phyloP scores from a whole-genome alignment of 2,329 filamentous ascomycete genomes.

The Fusarium decemcellulare region DNA sequence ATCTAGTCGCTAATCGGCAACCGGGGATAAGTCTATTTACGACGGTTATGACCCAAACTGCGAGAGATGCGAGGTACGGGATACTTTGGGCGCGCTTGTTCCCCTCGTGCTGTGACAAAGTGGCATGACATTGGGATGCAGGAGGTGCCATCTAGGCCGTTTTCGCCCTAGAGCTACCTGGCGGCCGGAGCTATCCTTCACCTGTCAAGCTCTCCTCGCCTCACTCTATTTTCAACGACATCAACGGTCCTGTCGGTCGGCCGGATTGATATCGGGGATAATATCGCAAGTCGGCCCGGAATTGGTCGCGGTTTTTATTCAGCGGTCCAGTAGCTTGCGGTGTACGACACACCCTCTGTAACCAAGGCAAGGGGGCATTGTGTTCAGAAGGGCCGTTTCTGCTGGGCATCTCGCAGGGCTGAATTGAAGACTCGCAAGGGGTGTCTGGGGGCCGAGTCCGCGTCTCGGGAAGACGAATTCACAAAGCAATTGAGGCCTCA shows the following conservation, averaged over 20 bases:
- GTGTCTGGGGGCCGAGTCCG: background rate
- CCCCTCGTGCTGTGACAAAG: background rate
- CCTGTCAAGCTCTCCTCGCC: conserved; percentile 21
- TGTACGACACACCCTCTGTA: background rate
- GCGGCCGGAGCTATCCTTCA: conserved; percentile 13
- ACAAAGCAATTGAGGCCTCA: background rate
- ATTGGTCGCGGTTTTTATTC: background rate
- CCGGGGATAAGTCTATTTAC: too few species aligned
- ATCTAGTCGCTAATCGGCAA: too few species aligned
- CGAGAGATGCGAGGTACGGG: too few species aligned
- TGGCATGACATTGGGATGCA: conserved; percentile 25
- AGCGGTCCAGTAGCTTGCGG: background rate
- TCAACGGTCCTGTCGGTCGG: conserved; percentile 15
- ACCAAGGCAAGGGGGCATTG: background rate
- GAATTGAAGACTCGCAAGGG: background rate
- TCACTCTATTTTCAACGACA: conserved; percentile 19
- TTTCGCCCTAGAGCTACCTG: conserved; percentile 23
- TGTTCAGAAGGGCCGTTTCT: background rate
- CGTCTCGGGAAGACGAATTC: background rate
- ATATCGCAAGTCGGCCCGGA: background rate
- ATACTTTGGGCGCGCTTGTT: background rate
- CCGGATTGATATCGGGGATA: conserved; percentile 2
- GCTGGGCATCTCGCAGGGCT: background rate
- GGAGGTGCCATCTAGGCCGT: conserved; percentile 37
- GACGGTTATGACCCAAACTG: too few species aligned